These are phyloP conservation scores for Chaetomium olivaceum DNA, from an alignment of 2,329 filamentous ascomycete genomes.

Conservation along the genomic window DNA sequence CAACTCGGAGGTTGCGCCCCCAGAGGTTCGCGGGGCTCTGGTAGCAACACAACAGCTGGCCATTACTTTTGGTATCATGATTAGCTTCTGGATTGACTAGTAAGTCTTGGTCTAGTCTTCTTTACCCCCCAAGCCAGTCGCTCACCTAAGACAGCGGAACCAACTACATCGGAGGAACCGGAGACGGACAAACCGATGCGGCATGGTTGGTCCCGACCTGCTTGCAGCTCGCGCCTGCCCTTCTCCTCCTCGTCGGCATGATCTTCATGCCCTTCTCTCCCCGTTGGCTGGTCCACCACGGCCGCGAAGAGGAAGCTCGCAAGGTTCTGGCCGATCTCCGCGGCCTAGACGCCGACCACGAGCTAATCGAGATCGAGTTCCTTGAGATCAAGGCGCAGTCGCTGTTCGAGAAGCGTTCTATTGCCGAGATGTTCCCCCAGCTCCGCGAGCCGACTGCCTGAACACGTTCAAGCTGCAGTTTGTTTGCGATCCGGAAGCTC, in stretches of 20 bases:
- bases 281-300: conserved; percentile 71
- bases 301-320: conserved; percentile 67
- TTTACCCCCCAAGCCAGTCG: conserved; percentile 4
- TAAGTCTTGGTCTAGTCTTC: conserved; percentile 28
- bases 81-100: conserved; percentile 65
- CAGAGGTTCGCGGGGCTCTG: conserved; percentile 50
- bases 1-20: conserved; percentile 51
- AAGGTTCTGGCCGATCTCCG: conserved; percentile 64
- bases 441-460: conserved; percentile 58
- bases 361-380: conserved; percentile 72
- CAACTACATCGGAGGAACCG: conserved; percentile 63
- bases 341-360: conserved; percentile 60
- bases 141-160: conserved; percentile 49
- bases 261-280: conserved; percentile 79
- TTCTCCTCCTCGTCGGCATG: conserved; percentile 69
- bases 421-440: conserved; percentile 67
- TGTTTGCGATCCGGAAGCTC: conserved; percentile 64
- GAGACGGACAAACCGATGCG: conserved; percentile 58
- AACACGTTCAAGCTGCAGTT: conserved; percentile 70
- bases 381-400: conserved; percentile 82
- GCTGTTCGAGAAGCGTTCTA: conserved; percentile 72
- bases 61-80: conserved; percentile 64
- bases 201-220: conserved; percentile 75
- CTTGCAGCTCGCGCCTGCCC: conserved; percentile 67
- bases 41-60: conserved; percentile 54